Evolutionary conservation across 108 stramenopile species (phyloP), one percentile per base, ranked within the genome.

Genomic region (Tribonema minus): DNA sequence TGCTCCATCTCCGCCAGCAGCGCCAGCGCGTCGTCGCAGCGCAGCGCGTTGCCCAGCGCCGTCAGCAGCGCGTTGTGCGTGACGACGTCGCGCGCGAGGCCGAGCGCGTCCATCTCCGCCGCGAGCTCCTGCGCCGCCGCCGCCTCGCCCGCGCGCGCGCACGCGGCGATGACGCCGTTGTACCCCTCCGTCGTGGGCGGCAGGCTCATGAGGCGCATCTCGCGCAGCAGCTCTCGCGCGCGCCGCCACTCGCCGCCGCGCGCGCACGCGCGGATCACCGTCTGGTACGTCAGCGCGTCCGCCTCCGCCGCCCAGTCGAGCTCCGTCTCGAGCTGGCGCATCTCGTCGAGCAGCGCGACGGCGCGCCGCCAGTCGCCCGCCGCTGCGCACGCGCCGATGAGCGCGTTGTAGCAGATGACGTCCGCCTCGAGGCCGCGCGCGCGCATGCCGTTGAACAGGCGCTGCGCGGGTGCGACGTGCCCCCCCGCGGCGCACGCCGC

Each of bases 141-240:
- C 7, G 41, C 36, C 65, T 71, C 71, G 4, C 71, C 64, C 1
- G 71, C 71, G 34, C 65, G 40, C 39, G 62, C 67, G 67, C 82
- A 82, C 26, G 74, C 74, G 34, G 73, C 37, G 62, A 82, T 39
- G 28, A 68, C 74, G 33, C 71, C 65, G 74, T 82, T 82, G 63
- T 75, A 82, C 64, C 73, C 58, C 37, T 62, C 5, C 27, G 46
- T 54, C 20, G 46, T 54, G 20, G 46, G 46, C 46, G 9, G 15
- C 20, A 54, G 46, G 46, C 46, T 20, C 9, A 15, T 20, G 9
- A 15, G 9, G 15, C 46, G 46, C 23, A 75, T 35, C 38, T 64
- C 64, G 26, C 2, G 30, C 26, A 75, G 64, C 36, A 75, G 34
- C 34, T 33, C 73, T 7, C 63, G 30, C 4, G 73, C 73, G 20